Percentiles rank a stretch among this genome's conserved stretches.
Evolutionary conservation across 2,329 filamentous ascomycete genomes (phyloP).

Genomic region (Scedosporium dehoogii): DNA sequence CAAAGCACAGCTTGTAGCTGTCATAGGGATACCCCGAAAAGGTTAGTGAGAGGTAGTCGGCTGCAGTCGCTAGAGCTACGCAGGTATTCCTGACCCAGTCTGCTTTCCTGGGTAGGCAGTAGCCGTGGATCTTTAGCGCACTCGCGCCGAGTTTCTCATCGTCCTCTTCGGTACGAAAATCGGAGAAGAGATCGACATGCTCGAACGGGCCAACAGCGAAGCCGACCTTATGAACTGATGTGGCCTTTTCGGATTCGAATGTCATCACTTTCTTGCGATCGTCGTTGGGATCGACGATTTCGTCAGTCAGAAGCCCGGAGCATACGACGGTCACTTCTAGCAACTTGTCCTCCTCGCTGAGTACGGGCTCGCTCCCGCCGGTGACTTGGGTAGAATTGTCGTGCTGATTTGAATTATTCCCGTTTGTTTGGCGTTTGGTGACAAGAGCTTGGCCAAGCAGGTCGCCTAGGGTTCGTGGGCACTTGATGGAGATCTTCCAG

Average conservation of each 20-base stretch:
- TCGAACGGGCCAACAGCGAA: constrained; percentile 95
- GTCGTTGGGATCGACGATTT: constrained; percentile 66
- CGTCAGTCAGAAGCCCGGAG: constrained; percentile 80
- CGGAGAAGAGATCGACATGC: constrained; percentile 73
- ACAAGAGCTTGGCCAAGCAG: constrained; percentile 42
- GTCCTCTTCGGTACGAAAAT: constrained; percentile 82
- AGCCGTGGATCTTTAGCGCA: constrained; percentile 81
- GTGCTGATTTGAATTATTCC: constrained; percentile 16
- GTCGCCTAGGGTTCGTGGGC: constrained; percentile 78
- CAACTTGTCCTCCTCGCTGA: constrained; percentile 71
- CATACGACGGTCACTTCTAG: constrained; percentile 86
- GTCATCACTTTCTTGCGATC: constrained; percentile 78
- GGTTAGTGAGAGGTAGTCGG: constrained; percentile 83
- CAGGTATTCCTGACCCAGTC: constrained; percentile 83
- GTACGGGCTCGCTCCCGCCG: constrained; percentile 23
- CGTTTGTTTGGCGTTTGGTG: constrained; percentile 22
- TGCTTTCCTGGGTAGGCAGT: constrained; percentile 74
- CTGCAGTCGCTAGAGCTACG: constrained; percentile 70
- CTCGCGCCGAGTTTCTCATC: constrained; percentile 84
- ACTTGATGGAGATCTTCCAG: constrained; percentile 84
- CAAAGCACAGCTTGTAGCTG: constrained; percentile 87
- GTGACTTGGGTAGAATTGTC: constrained; percentile 24
- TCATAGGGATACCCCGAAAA: constrained; percentile 88
- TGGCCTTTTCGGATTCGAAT: constrained; percentile 65
- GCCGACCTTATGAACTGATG: constrained; percentile 81